These are phyloP conservation scores for Aciculosporium take DNA, from an alignment of 2,329 filamentous ascomycete genomes.

Conservation along the genomic window DNA sequence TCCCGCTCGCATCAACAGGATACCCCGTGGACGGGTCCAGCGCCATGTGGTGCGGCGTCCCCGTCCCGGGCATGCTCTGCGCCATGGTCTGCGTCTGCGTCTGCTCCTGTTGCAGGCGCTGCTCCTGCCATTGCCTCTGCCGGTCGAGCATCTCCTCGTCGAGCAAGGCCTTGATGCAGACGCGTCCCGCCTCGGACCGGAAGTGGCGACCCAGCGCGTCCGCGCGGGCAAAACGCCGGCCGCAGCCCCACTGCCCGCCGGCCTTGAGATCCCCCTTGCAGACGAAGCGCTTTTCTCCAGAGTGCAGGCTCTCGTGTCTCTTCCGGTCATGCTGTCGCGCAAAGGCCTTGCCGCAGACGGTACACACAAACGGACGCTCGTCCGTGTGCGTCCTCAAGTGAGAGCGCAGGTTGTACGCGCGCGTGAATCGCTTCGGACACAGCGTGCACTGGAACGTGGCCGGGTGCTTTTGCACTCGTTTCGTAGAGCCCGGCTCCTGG, in stretches of 20 bases:
- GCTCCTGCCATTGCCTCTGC: constrained; percentile 60
- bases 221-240: constrained; percentile 81
- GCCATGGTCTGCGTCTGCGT: too few species aligned
- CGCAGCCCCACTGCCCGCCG: constrained; percentile 80
- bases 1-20: constrained; percentile 39
- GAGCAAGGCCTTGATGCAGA: constrained; percentile 93
- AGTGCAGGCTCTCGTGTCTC: constrained; percentile 89
- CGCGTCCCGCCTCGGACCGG: constrained; percentile 82
- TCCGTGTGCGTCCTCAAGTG: constrained; percentile 94
- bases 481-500: constrained; percentile 45
- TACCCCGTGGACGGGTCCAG: constrained; percentile 46
- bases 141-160: constrained; percentile 85
- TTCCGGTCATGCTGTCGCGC: constrained; percentile 95
- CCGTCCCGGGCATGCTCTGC: constrained; percentile 42
- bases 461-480: constrained; percentile 92
- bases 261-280: constrained; percentile 83
- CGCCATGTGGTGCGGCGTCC: constrained; percentile 40
- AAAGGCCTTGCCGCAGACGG: constrained; percentile 92
- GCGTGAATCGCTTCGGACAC: constrained; percentile 90
- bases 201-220: constrained; percentile 93
- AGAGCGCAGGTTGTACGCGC: constrained; percentile 90
- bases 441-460: constrained; percentile 91
- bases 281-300: constrained; percentile 96
- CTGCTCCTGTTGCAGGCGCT: constrained; percentile 53
- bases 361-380: constrained; percentile 93